Evolutionary conservation across 495 filamentous ascomycete species (phyloP), one percentile per base, ranked within the genome.

Genomic region (Bathelium albidoporum): DNA sequence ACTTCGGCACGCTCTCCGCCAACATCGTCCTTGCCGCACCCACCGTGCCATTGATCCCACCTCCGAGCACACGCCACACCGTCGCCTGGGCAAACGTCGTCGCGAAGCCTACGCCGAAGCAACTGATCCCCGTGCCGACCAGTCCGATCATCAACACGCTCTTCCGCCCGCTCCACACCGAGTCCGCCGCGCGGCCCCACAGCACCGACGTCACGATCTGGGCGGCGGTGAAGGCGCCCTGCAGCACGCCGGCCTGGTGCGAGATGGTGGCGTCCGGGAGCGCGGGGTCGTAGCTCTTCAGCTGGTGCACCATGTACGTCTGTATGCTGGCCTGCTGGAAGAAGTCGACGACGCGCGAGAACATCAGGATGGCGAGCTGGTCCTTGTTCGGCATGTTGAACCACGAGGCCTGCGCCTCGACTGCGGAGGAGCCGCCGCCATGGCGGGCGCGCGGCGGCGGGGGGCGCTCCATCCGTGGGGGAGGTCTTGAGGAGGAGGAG

Each of bases 241-340:
- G 68, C 29, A 73, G 64, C 43, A 72, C 62, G 16, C 72, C 72
- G 1, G 70, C 68, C 59, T 73, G 72, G 59, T 70, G 70, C 20
- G 70, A 66, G 22, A 73, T 72, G 10, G 58, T 63, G 34, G 59
- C 58, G 49, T 73, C 70, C 0, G 70, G 62, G 14, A 72, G 63
- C n/a, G 63, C 52, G 5, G 69, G 69, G 32, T 78, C 76, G 41
- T 77, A 71, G 3, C 65, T 61, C 52, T 69, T 69, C 16, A 79
- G 68, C 65, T 79, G 73, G 53, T 79, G 73, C 67, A 78, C 89
- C 85, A 92, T 87, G 73, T 90, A 92, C 62, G 70, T 74, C 58
- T 77, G 69, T 58, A 79, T 58, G 60, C 75, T 75, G 18, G 77
- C 76, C 63, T 78, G 74, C 70, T 78, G 76, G 59, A 79, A 73